Conservation (phyloP, 352 stramenopile genomes). For the Hyphochytrium catenoides region DNA sequence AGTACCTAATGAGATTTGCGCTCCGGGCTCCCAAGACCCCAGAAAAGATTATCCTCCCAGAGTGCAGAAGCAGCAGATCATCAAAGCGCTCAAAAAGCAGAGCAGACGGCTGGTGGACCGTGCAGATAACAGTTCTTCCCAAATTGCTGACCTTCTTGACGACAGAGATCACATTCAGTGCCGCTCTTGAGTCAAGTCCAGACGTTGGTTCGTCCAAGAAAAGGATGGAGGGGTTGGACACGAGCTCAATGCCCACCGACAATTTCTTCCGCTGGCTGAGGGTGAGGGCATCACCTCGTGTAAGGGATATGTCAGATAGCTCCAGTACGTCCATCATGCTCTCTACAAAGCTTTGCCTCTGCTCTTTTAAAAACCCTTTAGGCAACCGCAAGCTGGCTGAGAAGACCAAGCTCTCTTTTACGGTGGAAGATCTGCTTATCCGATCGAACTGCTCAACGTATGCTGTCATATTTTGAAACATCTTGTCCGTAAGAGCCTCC, state of each 20-base stretch:
- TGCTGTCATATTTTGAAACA: slow-evolving; percentile 1
- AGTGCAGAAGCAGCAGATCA: slow-evolving; percentile 27
- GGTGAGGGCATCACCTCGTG: too few species aligned
- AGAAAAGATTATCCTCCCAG: slow-evolving; percentile 8
- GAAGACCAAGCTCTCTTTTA: slow-evolving; percentile 5
- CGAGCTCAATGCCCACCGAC: too few species aligned
- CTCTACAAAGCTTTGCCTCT: slow-evolving; percentile 14
- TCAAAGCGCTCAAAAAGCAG: slow-evolving; percentile 30
- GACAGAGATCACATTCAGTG: slow-evolving; percentile 13
- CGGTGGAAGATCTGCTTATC: too few species aligned
- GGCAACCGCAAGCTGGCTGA: slow-evolving; percentile 5
- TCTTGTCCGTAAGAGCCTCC: slow-evolving; percentile 9
- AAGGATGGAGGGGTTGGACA: slow-evolving; percentile 2
- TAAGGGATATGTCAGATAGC: slow-evolving; percentile 20
- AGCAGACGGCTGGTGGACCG: slow-evolving; percentile 62
- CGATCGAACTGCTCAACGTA: too few species aligned
- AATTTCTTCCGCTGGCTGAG: too few species aligned
- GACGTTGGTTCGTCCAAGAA: slow-evolving; percentile 2
- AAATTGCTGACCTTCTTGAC: slow-evolving; percentile 18
- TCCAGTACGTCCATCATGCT: slow-evolving; percentile 21
- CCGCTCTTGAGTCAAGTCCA: slow-evolving; percentile 13
- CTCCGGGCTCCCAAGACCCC: neutral
- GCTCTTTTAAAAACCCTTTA: slow-evolving; percentile 7
- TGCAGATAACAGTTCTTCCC: slow-evolving; percentile 38
- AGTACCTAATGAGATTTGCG: neutral